Conservation (phyloP, 2,329 filamentous ascomycete genomes). For the Penicillium digitatum region DNA sequence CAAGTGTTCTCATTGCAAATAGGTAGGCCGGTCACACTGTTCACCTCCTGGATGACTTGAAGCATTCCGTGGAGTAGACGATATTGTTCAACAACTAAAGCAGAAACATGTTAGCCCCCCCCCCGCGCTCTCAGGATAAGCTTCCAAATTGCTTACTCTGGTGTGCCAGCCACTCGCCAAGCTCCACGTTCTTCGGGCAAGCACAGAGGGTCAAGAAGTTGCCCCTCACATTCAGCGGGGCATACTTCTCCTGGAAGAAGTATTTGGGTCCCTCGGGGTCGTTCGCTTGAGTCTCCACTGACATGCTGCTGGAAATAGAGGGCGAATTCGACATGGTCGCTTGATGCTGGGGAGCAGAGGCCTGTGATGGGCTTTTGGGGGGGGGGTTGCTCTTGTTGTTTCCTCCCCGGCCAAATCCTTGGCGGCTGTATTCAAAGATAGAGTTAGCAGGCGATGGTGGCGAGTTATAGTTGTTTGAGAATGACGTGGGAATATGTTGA, state of each 20-base stretch:
- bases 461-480: constrained; percentile 7
- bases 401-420: constrained; percentile 48
- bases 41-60: constrained; percentile 79
- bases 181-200: constrained; percentile 86
- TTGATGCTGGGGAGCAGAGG: constrained; percentile 26
- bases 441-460: constrained; percentile 24
- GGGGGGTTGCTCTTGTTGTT: constrained; percentile 45
- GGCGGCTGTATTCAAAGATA: constrained; percentile 38
- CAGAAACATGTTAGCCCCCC: constrained; percentile 9
- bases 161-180: constrained; percentile 93
- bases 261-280: constrained; percentile 47
- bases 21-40: constrained; percentile 66
- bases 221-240: constrained; percentile 87
- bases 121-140: background rate
- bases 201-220: constrained; percentile 96
- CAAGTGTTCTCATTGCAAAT: constrained; percentile 83
- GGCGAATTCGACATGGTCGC: constrained; percentile 38
- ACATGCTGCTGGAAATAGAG: constrained; percentile 38
- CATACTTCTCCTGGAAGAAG: constrained; percentile 53
- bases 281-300: constrained; percentile 38
- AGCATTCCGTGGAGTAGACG: constrained; percentile 85
- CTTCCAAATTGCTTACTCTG: constrained; percentile 62
- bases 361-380: constrained; percentile 37
- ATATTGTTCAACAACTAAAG: constrained; percentile 83
- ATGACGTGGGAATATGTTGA: constrained; percentile 3